These are phyloP conservation scores for Volvox carteri DNA, from an alignment of 163 green algal genomes.

Conservation along the genomic window DNA sequence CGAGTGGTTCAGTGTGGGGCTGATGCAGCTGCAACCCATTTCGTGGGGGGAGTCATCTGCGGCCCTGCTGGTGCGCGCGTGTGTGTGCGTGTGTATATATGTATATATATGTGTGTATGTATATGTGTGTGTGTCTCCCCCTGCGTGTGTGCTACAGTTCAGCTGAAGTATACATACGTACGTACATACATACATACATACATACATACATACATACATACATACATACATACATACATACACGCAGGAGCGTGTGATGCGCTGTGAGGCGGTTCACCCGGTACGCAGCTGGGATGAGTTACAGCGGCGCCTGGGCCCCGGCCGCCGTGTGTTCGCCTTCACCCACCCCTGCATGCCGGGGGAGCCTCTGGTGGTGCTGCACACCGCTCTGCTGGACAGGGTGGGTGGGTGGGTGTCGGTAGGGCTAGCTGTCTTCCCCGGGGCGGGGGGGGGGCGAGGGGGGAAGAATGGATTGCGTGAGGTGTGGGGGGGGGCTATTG, in stretches of 20 bases:
- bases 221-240: no score
- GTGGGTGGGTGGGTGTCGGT: conserved; percentile 14
- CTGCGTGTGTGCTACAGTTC: no score
- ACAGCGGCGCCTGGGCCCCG: conserved; percentile 63
- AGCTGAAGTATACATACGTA: no score
- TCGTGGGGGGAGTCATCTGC: conserved; percentile 73
- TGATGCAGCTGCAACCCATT: conserved; percentile 78
- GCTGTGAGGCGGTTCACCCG: conserved; percentile 71
- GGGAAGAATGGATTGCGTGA: background rate
- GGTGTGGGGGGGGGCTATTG: background rate
- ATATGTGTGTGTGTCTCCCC: no score
- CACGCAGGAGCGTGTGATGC: conserved; percentile 45
- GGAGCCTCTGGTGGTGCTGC: conserved; percentile 83
- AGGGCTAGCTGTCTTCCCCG: no score
- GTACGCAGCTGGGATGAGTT: conserved; percentile 74
- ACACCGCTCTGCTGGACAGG: conserved; percentile 70
- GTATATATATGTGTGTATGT: no score
- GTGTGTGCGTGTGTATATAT: no score
- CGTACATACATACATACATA: no score
- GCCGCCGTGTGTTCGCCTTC: conserved; percentile 77
- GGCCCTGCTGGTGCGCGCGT: conserved; percentile 74
- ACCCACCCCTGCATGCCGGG: conserved; percentile 76
- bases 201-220: no score
- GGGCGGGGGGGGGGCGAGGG: background rate
- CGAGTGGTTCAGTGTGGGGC: conserved; percentile 79